Conservation (phyloP, 2,329 filamentous ascomycete genomes). For the Aspergillus bombycis region DNA sequence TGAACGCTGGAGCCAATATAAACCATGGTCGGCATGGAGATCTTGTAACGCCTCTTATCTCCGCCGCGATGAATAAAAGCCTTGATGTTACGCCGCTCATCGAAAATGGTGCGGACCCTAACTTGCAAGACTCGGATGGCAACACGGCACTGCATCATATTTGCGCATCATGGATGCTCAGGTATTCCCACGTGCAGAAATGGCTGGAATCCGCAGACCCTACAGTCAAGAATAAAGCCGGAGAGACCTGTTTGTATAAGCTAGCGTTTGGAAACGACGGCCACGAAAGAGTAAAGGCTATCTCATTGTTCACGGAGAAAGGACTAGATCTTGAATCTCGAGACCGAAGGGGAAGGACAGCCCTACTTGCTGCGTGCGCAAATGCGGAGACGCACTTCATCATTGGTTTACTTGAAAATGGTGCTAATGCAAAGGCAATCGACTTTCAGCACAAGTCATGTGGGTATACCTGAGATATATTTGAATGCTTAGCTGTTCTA, state of each 20-base stretch:
- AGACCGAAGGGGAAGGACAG: conserved; percentile 8
- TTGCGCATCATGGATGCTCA: neutral
- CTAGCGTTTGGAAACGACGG: neutral
- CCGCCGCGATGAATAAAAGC: neutral
- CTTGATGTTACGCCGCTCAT: neutral
- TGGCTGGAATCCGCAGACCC: neutral
- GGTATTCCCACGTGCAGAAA: neutral
- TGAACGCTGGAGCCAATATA: neutral
- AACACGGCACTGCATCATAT: neutral
- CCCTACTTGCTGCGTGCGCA: neutral
- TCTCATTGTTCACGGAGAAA: neutral
- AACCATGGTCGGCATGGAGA: neutral
- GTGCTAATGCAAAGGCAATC: neutral
- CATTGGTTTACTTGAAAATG: neutral
- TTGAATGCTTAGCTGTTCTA: neutral
- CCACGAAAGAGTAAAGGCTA: neutral
- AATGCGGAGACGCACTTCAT: neutral
- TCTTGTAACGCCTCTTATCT: neutral
- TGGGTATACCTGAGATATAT: neutral
- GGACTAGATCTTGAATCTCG: conserved; percentile 11
- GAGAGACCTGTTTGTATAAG: neutral
- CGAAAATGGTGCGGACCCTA: neutral
- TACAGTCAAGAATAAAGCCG: neutral
- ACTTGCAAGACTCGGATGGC: neutral
- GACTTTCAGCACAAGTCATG: neutral